Percentiles rank a stretch among this genome's conserved stretches.
Evolutionary conservation across 495 filamentous ascomycete species (phyloP).

Genomic region (Penicillium taxi): DNA sequence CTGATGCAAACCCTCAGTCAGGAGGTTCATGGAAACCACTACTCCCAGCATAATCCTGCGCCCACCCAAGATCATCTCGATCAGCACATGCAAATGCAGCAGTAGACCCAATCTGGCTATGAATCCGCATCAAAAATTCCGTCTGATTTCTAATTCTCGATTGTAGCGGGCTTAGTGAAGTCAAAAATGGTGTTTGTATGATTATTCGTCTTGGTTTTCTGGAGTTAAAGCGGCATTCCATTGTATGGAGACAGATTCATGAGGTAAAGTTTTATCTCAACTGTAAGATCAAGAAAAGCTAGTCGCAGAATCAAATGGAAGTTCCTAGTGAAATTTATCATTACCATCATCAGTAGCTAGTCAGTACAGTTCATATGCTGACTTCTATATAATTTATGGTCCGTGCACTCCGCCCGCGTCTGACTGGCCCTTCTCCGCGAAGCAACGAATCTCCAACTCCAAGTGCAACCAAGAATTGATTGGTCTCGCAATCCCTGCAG

Average conservation of each 20-base stretch:
- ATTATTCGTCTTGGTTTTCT: not conserved
- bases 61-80: conserved; percentile 30
- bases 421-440: conserved; percentile 12
- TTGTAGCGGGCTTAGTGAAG: not conserved
- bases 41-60: conserved; percentile 26
- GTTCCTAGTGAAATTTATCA: no score
- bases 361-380: no score
- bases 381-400: not conserved
- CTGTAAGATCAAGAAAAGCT: no score
- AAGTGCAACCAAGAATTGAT: conserved; percentile 11
- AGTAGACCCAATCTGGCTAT: no score
- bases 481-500: conserved; percentile 16
- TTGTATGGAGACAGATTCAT: no score
- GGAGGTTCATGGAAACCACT: conserved; percentile 40
- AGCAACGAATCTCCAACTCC: conserved; percentile 6
- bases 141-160: conserved; percentile 6
- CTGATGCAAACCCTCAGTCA: conserved; percentile 43
- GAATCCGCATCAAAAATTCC: not conserved
- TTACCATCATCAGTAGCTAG: no score
- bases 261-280: no score
- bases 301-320: no score
- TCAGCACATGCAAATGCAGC: conserved; percentile 32
- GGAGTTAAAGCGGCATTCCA: not conserved
- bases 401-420: conserved; percentile 16
- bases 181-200: no score